A percentile compares a stretch with the other conserved stretches of the same genome.
Evolutionary conservation across 108 stramenopile species (phyloP).

Genomic region (Stephanodiscus triporus): DNA sequence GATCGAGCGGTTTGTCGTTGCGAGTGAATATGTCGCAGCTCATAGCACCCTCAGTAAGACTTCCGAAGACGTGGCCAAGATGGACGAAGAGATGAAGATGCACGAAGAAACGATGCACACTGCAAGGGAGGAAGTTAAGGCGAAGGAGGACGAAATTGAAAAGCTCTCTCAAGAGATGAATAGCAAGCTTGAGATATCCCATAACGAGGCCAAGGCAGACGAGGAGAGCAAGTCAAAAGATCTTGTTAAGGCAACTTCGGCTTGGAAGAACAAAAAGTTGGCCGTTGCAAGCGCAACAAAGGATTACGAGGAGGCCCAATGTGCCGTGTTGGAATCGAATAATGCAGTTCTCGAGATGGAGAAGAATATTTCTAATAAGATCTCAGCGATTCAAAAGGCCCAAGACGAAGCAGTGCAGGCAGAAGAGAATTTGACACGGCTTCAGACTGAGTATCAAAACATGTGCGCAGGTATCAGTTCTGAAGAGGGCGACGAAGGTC

Average conservation of each 20-base stretch:
- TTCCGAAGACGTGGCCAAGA: constrained; percentile 62
- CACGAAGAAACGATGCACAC: constrained; percentile 53
- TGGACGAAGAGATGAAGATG: constrained; percentile 62
- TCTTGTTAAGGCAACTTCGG: constrained; percentile 90
- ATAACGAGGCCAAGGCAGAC: constrained; percentile 53
- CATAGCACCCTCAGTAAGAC: constrained; percentile 63
- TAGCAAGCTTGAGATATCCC: constrained; percentile 65
- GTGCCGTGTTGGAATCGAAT: constrained; percentile 63
- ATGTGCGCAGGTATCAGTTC: constrained; percentile 87
- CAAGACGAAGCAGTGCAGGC: constrained; percentile 66
- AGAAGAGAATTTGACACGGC: constrained; percentile 59
- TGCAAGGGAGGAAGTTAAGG: constrained; percentile 51
- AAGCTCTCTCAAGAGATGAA: constrained; percentile 56
- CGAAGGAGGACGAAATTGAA: constrained; percentile 68
- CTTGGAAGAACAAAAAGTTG: constrained; percentile 81
- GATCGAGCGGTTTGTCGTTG: constrained; percentile 93
- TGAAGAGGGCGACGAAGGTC: constrained; percentile 77
- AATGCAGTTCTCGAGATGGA: constrained; percentile 59
- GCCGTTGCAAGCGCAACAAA: constrained; percentile 63
- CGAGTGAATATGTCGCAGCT: constrained; percentile 81
- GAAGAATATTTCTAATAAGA: constrained; percentile 60
- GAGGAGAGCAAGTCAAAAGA: constrained; percentile 93
- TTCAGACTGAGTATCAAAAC: constrained; percentile 80
- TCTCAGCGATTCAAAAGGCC: constrained; percentile 57
- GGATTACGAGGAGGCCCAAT: constrained; percentile 72